Evolutionary conservation across 202 grass and related monocot species (phyloP).

Genomic region (Setaria italica): DNA sequence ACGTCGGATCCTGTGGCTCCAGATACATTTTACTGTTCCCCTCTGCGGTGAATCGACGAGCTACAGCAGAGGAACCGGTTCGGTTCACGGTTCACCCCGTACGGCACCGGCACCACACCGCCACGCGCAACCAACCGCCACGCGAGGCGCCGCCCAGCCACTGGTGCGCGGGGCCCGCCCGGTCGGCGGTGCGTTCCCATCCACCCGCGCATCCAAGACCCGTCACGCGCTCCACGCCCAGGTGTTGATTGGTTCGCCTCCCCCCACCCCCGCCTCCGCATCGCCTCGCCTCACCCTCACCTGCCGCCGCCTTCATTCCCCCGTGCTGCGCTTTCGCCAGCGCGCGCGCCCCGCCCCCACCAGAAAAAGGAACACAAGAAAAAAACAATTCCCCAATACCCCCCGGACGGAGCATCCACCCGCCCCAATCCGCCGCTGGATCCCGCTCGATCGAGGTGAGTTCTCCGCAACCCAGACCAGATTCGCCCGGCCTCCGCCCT

Average conservation of each 20-base stretch:
- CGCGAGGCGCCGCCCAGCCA: no score
- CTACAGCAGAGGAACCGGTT: no score
- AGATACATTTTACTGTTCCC: no score
- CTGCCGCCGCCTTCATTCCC: neutral
- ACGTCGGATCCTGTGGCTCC: no score
- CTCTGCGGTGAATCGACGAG: no score
- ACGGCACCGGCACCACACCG: neutral
- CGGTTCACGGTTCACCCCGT: neutral
- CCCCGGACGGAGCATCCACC: neutral
- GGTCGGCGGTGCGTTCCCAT: conserved; percentile 20
- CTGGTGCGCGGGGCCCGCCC: neutral
- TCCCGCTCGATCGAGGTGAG: conserved; percentile 38
- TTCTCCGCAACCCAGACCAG: neutral
- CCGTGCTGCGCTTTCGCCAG: neutral
- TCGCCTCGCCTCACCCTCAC: neutral
- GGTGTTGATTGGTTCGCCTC: no score
- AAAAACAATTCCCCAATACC: conserved; percentile 13
- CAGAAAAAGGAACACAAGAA: neutral
- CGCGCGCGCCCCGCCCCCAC: neutral
- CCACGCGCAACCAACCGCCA: neutral
- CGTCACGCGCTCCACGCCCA: conserved; percentile 9
- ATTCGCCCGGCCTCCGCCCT: neutral
- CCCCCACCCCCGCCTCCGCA: neutral
- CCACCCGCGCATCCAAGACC: neutral
- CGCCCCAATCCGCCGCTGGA: neutral